Evolutionary conservation across 2,329 filamentous ascomycete genomes (phyloP), one percentile per base, ranked within the genome.

Genomic region (Colletotrichum plurivorum): DNA sequence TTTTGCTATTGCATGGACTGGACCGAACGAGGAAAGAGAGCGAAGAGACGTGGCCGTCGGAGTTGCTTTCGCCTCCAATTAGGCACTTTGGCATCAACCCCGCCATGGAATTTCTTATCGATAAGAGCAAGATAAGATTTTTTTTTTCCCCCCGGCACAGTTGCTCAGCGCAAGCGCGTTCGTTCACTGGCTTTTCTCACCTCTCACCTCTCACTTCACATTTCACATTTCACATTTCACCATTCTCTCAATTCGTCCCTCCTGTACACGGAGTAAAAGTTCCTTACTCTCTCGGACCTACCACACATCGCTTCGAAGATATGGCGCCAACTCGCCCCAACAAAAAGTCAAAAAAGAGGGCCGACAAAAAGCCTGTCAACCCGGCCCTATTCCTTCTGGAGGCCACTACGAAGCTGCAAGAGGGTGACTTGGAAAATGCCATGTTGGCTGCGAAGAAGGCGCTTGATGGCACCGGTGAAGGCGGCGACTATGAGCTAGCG

Each of bases 401-500:
- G 63, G 82, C 82, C 41, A 79, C 81, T 36, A 81, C 81, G 25
- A 81, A 83, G 53, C 77, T 84, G 46, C 78, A 80, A 67, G 80
- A 83, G 10, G 82, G 82, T 55, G 82, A 82, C 63, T 65, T 84
- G 61, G 80, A 84, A 46, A 79, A 78, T 56, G 82, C 82, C 62
- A 76, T 79, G 55, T 54, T 73, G 6, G 76, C 84, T 15, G 86
- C 85, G 5, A 75, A 79, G 39, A 74, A 79, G 27, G 85, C 85
- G 2, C 81, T 86, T 43, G 79, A 83, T 43, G 73, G 77, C 10
- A 83, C 84, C 3, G 83, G 83, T 4, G 72, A 78, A 15, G 82
- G 79, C 46, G 84, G 85, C 72, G 84, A 86, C 59, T 81, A 82
- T 71, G 86, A 88, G 53, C 84, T 94, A 16, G 86, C 90, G 12